Base-by-base conservation (phyloP, 2,329 filamentous ascomycete genomes). In the Trichoderma endophyticum region DNA sequence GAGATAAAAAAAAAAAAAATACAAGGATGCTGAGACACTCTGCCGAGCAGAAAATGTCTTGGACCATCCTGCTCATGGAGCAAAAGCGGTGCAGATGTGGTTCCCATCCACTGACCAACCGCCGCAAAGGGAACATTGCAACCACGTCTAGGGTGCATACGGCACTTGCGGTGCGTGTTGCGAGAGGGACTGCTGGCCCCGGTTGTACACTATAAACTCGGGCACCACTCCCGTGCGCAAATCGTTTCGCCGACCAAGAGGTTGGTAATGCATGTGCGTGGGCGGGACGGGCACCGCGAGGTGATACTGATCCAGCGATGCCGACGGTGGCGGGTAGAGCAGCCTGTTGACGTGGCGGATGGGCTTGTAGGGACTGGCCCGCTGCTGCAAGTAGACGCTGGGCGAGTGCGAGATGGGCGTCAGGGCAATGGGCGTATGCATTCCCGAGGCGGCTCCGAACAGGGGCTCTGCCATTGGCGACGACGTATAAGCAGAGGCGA, bases 321-420 rank as follows among this genome's bases (percentile, higher is more conserved):
- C 87, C 28, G 93, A 92, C 0, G 94, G 93, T 7, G 94, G 93
- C 36, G 95, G 95, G 72, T 96, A 94, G 34, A 98, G 86, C n/a
- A 98, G 88, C 0, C 94, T 97, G 76, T 96, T 94, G 72, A 98
- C 93, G 73, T 93, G 89, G 68, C 95, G 92, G 51, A 98, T 92
- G 1, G 95, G 95, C 74, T 94, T 93, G 82, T 98, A 98, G 3
- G 96, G 96, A 70, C 95, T 98, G 74, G 93, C 91, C 71, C 96
- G 89, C 79, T 97, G 93, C 78, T 93, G 92, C 48, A 98, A 86
- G 81, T 97, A 97, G 77, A 93, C 89, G 12, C 93, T 95, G 1
- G 95, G 95, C 36, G 96, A 98, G 74, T 96, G 88, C 36, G 93
- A 91, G 59, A 90, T 89, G 6, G 92, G 90, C 9, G 90, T 89